Evolutionary conservation across 441 rosid species (phyloP).

Genomic region (Pelargonium citronellum): DNA sequence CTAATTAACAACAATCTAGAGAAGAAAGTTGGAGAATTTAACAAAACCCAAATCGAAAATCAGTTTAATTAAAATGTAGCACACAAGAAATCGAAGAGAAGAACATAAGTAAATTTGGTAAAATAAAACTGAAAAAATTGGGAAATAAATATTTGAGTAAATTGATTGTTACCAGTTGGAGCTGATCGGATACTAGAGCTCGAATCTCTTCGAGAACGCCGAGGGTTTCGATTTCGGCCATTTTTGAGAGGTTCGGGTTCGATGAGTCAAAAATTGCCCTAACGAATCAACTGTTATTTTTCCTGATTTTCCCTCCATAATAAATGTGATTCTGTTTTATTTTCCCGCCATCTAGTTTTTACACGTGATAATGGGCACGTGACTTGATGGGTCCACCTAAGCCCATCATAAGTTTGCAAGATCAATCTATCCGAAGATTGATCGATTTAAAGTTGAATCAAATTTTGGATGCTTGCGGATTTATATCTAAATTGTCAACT

Average conservation of each 20-base stretch:
- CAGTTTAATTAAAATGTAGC: background rate
- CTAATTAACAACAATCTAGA: background rate
- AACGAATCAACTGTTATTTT: too few relatives aligned
- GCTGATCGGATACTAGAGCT: conserved; percentile 62
- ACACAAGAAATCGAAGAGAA: background rate
- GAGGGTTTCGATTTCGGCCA: conserved; percentile 56
- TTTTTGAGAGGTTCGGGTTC: conserved; percentile 14
- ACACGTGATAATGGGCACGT: too few relatives aligned
- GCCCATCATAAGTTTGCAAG: too few relatives aligned
- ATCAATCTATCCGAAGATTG: too few relatives aligned
- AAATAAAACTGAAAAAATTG: conserved; percentile 8
- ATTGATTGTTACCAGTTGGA: conserved; percentile 56
- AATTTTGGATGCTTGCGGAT: too few relatives aligned
- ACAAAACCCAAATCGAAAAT: conserved; percentile 2
- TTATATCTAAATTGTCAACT: background rate
- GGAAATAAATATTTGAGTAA: background rate
- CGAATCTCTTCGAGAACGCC: conserved; percentile 57
- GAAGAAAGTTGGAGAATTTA: background rate
- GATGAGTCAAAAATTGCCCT: too few relatives aligned
- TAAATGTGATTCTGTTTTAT: too few relatives aligned
- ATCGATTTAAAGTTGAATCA: too few relatives aligned
- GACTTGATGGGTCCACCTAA: too few relatives aligned
- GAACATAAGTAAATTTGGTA: background rate
- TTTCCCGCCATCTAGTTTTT: too few relatives aligned
- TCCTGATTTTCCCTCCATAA: too few relatives aligned